These are phyloP conservation scores for Ascochyta fabae DNA, from an alignment of 2,329 filamentous ascomycete genomes.

Conservation along the genomic window DNA sequence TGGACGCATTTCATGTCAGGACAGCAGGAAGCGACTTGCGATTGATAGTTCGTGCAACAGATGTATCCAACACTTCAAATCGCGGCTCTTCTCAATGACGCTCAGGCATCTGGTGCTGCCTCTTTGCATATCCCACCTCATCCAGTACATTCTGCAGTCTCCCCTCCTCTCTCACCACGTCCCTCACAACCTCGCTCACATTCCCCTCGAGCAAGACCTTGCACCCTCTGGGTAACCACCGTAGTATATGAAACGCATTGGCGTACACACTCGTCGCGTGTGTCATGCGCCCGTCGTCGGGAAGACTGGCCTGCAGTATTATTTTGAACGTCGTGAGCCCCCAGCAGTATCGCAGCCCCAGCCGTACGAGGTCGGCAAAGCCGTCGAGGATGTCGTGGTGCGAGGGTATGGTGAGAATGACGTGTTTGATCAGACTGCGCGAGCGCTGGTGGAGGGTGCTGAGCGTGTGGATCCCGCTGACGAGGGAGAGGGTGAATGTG, in stretches of 20 bases:
- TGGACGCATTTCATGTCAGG: no score
- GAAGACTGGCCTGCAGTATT: conserved; percentile 43
- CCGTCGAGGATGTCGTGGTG: conserved; percentile 56
- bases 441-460: conserved; percentile 51
- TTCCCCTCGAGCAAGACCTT: conserved; percentile 51
- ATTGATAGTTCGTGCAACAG: no score
- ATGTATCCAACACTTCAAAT: no score
- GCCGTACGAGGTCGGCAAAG: conserved; percentile 55
- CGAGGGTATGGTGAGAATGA: conserved; percentile 53
- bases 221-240: conserved; percentile 54
- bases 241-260: conserved; percentile 56
- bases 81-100: conserved; percentile 21
- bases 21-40: no score
- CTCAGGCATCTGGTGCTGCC: conserved; percentile 50
- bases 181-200: conserved; percentile 48
- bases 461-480: conserved; percentile 49
- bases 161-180: conserved; percentile 53
- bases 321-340: conserved; percentile 53
- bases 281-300: conserved; percentile 32
- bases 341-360: conserved; percentile 55
- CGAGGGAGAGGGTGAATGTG: conserved; percentile 46
- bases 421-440: conserved; percentile 52
- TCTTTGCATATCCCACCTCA: conserved; percentile 44
- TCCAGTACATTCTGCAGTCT: conserved; percentile 50
- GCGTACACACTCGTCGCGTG: conserved; percentile 54